Base-by-base conservation (phyloP, 2,329 filamentous ascomycete genomes). In the Pseudopithomyces maydicus region DNA sequence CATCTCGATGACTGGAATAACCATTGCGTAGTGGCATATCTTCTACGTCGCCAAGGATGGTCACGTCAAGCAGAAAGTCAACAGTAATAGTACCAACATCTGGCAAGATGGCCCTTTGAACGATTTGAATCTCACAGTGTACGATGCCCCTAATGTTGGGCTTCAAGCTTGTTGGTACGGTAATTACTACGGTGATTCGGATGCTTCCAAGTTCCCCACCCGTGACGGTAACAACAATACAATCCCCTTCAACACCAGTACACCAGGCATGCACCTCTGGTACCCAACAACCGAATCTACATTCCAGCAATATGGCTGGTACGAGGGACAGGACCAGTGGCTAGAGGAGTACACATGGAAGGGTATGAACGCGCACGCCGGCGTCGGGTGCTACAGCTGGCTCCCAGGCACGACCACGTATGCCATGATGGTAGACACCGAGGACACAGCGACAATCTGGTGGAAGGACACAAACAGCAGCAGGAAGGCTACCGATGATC, bases 121-220 rank as follows among this genome's bases (percentile, higher is more conserved):
- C 65, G 90, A 97, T 74, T 88, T 91, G 61, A 92, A 96, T 60
- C 85, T 91, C 33, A 88, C 96, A 60, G 89, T 88, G 63, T 96
- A 96, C 75, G 92, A 98, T 78, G 89, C 92, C 1, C 98, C 98
- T 67, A 87, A 91, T 1, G 89, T 96, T 46, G 95, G 95, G 2
- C 78, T 95, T 26, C 91, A 95, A 70, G 88, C 93, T 14, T 88
- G 88, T 46, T 81, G 88, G 19, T 90, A 97, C 73, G 95, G 95
- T 0, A 82, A 98, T 41, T 78, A 84, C 35, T 74, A 74, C 49
- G 71, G 71, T 33, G 69, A 72, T 41, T 56, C 68, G 11, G 76
- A 80, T 54, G 77, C 75, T 43, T 60, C 68, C 7, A 74, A 79
- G 39, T 75, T 75, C 33, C 74, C 74, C 0, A 69, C 70, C 7